Conservation (phyloP, 352 stramenopile species). For the Aphanomyces stellatus region DNA sequence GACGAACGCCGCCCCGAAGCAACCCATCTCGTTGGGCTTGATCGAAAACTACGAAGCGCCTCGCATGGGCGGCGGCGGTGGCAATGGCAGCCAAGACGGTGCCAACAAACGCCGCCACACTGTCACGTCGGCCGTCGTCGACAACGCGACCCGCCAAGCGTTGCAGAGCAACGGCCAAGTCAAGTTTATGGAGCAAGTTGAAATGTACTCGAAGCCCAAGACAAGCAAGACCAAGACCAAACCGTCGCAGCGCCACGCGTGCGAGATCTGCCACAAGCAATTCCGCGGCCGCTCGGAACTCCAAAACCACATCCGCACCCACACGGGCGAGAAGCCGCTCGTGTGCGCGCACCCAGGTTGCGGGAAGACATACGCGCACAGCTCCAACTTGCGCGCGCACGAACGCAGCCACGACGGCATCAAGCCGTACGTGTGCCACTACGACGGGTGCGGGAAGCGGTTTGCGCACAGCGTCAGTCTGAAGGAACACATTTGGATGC, state of each 20-base stretch:
- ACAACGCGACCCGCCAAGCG: conserved; percentile 14
- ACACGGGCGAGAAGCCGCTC: conserved; percentile 86
- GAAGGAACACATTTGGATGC: conserved; percentile 89
- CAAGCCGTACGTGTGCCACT: conserved; percentile 88
- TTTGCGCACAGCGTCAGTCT: conserved; percentile 88
- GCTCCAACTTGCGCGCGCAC: conserved; percentile 85
- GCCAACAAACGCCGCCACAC: conserved; percentile 9
- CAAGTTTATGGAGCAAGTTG: conserved; percentile 82
- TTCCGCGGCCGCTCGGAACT: conserved; percentile 77
- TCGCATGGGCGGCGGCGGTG: background rate
- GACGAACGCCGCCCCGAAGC: conserved; percentile 7
- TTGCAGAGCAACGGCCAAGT: conserved; percentile 31
- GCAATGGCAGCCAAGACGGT: background rate
- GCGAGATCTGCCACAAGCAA: conserved; percentile 75
- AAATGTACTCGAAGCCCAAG: conserved; percentile 85
- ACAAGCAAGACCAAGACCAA: conserved; percentile 81
- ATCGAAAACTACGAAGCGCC: conserved; percentile 20
- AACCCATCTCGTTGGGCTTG: background rate
- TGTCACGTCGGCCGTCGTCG: conserved; percentile 12
- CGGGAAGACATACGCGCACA: conserved; percentile 85
- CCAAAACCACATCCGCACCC: conserved; percentile 84
- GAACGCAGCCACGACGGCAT: conserved; percentile 84
- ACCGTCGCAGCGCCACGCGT: conserved; percentile 80
- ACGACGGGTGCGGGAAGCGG: conserved; percentile 81
- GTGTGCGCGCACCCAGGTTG: conserved; percentile 81